phyloP scores from a whole-genome alignment of 2,329 filamentous ascomycete genomes.

The Fusarium sp. region DNA sequence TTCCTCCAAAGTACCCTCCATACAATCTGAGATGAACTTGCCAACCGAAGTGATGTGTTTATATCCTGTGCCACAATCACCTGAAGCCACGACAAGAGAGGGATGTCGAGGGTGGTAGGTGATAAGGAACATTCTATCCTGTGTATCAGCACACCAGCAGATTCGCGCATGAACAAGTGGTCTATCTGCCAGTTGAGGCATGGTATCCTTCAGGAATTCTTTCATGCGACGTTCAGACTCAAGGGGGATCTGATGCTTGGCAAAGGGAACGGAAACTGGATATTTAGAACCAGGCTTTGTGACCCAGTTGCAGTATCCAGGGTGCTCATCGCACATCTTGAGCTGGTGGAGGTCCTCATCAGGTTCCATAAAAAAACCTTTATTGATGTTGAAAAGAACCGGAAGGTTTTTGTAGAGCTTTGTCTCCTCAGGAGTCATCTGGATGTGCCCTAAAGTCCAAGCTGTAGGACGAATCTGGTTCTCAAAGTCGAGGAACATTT shows the following conservation, averaged over 20 bases:
- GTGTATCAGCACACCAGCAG: conserved; percentile 38
- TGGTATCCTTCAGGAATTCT: conserved; percentile 12
- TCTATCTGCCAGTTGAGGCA: conserved; percentile 33
- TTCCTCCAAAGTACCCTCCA: conserved; percentile 19
- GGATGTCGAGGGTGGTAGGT: conserved; percentile 34
- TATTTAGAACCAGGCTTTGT: background rate
- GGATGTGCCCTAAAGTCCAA: conserved; percentile 32
- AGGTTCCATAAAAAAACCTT: conserved; percentile 39
- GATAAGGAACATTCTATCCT: conserved; percentile 33
- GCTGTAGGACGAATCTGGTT: conserved; percentile 38
- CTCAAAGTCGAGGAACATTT: conserved; percentile 36
- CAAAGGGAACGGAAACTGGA: conserved; percentile 26
- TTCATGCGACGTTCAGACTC: conserved; percentile 28
- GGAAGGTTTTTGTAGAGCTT: conserved; percentile 26
- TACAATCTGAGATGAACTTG: conserved; percentile 21
- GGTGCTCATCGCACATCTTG: conserved; percentile 40
- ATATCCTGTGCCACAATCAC: conserved; percentile 30
- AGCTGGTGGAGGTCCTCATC: conserved; percentile 35
- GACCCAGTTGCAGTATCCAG: conserved; percentile 36
- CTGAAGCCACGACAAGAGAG: conserved; percentile 30
- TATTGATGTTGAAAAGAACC: conserved; percentile 38
- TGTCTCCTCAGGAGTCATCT: conserved; percentile 29
- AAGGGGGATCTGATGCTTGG: conserved; percentile 31
- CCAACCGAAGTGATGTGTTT: conserved; percentile 38
- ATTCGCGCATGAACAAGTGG: conserved; percentile 32